Evolutionary conservation across 1,139 yeast species (phyloP), one percentile per base, ranked within the genome.

Genomic region (Suhomyces coccinellae): DNA sequence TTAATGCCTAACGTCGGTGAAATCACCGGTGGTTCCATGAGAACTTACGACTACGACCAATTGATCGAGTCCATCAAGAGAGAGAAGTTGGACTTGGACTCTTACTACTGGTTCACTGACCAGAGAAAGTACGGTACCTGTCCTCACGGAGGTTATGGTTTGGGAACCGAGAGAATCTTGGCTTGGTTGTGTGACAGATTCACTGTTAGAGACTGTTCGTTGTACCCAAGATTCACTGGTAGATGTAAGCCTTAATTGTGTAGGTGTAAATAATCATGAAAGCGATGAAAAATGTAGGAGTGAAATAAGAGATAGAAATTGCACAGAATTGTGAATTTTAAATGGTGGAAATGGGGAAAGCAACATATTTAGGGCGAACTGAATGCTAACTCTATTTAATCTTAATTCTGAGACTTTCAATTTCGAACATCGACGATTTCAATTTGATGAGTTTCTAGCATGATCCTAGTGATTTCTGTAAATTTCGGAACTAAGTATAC

Each of bases 1-100:
- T 79, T 93, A 66, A 91, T 93, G 97, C 99, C 99, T 60, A 91
- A 88, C 61, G 99, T 93, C 46, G 99, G 99, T 66, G 98, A 91
- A 73, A 87, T 93, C 62, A 87, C 96, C 40, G 99, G 99, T 68
- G 99, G 99, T 48, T 91, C 98, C 43, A 93, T 93, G 99, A 90
- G 99, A 80, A 90, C 90, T 56, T 82, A 79, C 55, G 82, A 83
- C 58, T 74, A 79, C 52, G 90, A 88, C 37, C 98, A 91, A 67
- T 79, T 93, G 58, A 66, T 87, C 60, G 95, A 83, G 43, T 97
- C 97, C 45, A 86, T 91, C 77, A 83, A 85, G 73, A 87, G 97
- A 69, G 99, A 93, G 74, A 83, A 84, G 45, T 87, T 93, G 60
- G 85, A 84, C 63, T 79, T 89, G 48, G 75, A 73, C 26, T 75